Conservation (phyloP, 192 early-diverging fungal genomes). For the Entophlyctis helioformis region DNA sequence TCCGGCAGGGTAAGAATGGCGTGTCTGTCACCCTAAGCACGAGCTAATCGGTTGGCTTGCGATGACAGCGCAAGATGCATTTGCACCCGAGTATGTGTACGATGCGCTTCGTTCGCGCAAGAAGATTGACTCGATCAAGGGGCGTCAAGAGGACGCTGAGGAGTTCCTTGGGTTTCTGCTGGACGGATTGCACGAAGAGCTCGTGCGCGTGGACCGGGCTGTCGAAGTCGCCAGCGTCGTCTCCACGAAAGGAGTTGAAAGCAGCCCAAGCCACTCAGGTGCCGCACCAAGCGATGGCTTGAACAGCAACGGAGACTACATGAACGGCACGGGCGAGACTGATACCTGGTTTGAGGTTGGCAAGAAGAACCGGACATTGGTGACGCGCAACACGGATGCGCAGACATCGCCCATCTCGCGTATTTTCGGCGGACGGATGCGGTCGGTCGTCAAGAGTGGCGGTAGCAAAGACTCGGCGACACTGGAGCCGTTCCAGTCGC, state of each 20-base stretch:
- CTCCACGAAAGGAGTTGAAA: constrained; percentile 1
- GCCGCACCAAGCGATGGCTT: not conserved
- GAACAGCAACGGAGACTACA: constrained; percentile 3
- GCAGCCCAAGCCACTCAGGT: not conserved
- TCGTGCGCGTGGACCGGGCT: constrained; percentile 15
- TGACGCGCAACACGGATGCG: constrained; percentile 48
- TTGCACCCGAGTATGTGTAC: constrained; percentile 92
- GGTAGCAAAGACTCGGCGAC: constrained; percentile 69
- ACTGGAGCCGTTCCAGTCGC: constrained; percentile 74
- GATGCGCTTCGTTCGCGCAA: constrained; percentile 68
- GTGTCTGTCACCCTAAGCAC: not conserved
- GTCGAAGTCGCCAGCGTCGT: not conserved
- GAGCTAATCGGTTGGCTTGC: not conserved
- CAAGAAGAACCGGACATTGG: constrained; percentile 60
- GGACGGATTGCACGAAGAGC: constrained; percentile 91
- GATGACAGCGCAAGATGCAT: constrained; percentile 28
- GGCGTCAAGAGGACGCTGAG: constrained; percentile 93
- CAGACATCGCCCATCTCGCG: constrained; percentile 65
- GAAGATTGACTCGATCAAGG: constrained; percentile 71
- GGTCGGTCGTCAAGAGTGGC: constrained; percentile 63
- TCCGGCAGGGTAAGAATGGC: not conserved
- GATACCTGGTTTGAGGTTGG: constrained; percentile 88
- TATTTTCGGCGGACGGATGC: constrained; percentile 75
- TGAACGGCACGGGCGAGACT: constrained; percentile 14
- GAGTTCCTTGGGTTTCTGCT: constrained; percentile 90